Conservation (phyloP, 2,329 filamentous ascomycete genomes). For the Beauveria sp. region DNA sequence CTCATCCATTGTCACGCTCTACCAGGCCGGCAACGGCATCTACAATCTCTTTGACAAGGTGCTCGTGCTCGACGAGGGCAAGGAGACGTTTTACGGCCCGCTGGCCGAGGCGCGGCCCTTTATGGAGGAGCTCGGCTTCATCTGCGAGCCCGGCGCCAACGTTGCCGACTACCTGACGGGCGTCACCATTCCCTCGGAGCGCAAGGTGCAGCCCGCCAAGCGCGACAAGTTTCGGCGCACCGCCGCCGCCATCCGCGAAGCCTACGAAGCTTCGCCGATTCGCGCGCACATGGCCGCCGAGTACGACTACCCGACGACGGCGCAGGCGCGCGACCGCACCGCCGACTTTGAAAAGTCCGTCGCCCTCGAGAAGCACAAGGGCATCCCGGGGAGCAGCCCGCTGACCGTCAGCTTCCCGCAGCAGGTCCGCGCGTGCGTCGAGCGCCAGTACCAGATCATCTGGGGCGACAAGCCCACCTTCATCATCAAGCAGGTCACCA, state of each 20-base stretch:
- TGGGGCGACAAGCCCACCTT: constrained; percentile 59
- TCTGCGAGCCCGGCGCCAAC: constrained; percentile 54
- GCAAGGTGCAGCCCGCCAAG: constrained; percentile 44
- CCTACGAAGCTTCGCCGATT: constrained; percentile 46
- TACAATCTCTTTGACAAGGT: constrained; percentile 66
- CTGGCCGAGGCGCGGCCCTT: constrained; percentile 51
- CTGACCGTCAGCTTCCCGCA: constrained; percentile 46
- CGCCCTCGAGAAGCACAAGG: constrained; percentile 45
- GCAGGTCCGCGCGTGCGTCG: constrained; percentile 50
- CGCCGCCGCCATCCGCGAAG: constrained; percentile 33
- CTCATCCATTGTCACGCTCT: constrained; percentile 55
- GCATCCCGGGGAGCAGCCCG: constrained; percentile 44
- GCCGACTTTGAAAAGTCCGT: constrained; percentile 47
- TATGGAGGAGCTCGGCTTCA: constrained; percentile 58
- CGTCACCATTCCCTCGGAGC: constrained; percentile 59
- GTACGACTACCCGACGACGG: constrained; percentile 47
- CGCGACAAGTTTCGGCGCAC: constrained; percentile 38
- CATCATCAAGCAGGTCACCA: constrained; percentile 53
- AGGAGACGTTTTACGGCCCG: constrained; percentile 58
- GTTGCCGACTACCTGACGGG: constrained; percentile 60
- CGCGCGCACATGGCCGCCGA: constrained; percentile 44
- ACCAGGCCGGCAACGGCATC: constrained; percentile 64
- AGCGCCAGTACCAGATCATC: constrained; percentile 57
- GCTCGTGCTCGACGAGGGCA: constrained; percentile 58
- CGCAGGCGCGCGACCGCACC: constrained; percentile 40